Conservation (phyloP, 805 yeast species). For the Saturnispora mendoncae region DNA sequence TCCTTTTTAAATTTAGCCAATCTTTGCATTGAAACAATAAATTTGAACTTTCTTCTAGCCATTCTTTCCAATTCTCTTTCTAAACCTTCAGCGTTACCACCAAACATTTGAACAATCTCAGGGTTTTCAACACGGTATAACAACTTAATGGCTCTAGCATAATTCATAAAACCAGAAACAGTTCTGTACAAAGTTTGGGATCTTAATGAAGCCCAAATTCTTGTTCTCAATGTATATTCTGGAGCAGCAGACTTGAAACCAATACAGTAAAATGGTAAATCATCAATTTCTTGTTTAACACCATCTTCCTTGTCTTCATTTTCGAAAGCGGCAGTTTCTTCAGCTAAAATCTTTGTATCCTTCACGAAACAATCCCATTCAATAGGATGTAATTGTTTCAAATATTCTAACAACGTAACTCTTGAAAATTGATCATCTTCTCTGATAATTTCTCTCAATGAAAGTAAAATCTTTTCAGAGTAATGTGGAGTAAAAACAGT, state of each 20-base stretch:
- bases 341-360: constrained; percentile 92
- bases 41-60: constrained; percentile 77
- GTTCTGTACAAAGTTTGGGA: constrained; percentile 96
- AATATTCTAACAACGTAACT: constrained; percentile 85
- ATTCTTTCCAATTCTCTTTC: constrained; percentile 90
- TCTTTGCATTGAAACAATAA: constrained; percentile 82
- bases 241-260: constrained; percentile 98
- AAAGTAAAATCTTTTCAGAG: constrained; percentile 84
- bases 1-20: constrained; percentile 61
- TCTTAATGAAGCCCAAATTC: constrained; percentile 98
- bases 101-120: constrained; percentile 94
- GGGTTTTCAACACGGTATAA: constrained; percentile 93
- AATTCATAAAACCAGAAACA: constrained; percentile 97
- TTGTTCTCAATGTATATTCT: constrained; percentile 88
- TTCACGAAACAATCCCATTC: constrained; percentile 98
- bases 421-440: constrained; percentile 96
- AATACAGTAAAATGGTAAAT: constrained; percentile 87
- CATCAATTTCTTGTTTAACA: constrained; percentile 78
- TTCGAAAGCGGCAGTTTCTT: constrained; percentile 80
- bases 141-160: constrained; percentile 90
- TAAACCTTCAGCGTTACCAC: constrained; percentile 94
- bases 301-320: constrained; percentile 56
- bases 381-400: constrained; percentile 89
- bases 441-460: constrained; percentile 91
- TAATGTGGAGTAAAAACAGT: constrained; percentile 96